These are phyloP conservation scores for Violaceomyces palustris DNA, from an alignment of 1,284 basidiomycete species.

Conservation along the genomic window DNA sequence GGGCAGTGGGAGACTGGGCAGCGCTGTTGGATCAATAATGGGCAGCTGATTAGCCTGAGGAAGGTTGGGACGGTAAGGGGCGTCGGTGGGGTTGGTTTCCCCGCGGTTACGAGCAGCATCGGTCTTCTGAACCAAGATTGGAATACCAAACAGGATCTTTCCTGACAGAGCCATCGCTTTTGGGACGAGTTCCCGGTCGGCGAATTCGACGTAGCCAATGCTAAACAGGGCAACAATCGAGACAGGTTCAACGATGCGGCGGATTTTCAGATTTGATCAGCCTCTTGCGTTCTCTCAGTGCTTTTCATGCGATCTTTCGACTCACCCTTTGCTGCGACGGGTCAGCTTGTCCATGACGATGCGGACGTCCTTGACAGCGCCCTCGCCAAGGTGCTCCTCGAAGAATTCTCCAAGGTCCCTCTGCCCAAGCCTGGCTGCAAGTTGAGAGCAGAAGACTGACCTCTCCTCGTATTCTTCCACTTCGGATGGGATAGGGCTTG, in stretches of 20 bases:
- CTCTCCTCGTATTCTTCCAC: slow-evolving; percentile 66
- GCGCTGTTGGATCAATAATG: slow-evolving; percentile 12
- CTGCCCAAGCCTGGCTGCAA: slow-evolving; percentile 88
- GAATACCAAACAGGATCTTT: slow-evolving; percentile 93
- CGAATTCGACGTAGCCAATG: slow-evolving; percentile 96
- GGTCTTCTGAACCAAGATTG: slow-evolving; percentile 90
- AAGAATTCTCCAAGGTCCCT: slow-evolving; percentile 97
- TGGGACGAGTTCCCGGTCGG: slow-evolving; percentile 79
- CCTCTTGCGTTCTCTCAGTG: too few relatives aligned
- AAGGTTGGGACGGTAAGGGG: slow-evolving; percentile 12
- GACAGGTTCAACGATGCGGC: too few relatives aligned
- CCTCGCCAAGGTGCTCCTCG: slow-evolving; percentile 85
- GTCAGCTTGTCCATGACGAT: slow-evolving; percentile 91
- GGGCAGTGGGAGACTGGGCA: slow-evolving; percentile 19
- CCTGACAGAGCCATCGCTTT: slow-evolving; percentile 83
- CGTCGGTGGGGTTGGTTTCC: slow-evolving; percentile 2
- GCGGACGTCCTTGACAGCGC: slow-evolving; percentile 84
- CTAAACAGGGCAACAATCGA: slow-evolving; percentile 54
- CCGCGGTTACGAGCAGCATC: slow-evolving; percentile 85
- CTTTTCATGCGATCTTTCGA: too few relatives aligned
- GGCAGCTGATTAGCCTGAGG: slow-evolving; percentile 11
- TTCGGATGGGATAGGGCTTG: slow-evolving; percentile 60
- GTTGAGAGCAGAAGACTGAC: slow-evolving; percentile 96
- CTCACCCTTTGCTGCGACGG: slow-evolving; percentile 88
- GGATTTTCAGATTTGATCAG: too few relatives aligned